phyloP scores from a whole-genome alignment of 345 rosid genomes.

The Hypericum perforatum region DNA sequence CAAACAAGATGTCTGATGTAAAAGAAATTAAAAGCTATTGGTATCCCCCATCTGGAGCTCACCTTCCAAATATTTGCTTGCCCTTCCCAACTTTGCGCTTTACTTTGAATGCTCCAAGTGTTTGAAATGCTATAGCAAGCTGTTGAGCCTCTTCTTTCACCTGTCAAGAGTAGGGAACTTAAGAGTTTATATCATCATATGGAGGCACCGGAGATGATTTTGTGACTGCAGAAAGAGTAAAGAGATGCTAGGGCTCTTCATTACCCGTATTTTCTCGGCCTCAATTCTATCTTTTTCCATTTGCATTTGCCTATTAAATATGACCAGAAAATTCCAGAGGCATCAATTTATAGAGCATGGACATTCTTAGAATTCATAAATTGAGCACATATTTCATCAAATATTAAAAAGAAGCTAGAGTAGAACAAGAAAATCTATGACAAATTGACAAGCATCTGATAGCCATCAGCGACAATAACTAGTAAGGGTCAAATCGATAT shows the following conservation, averaged over 20 bases:
- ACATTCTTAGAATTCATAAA: not conserved
- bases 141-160: slow-evolving; percentile 93
- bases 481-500: too few relatives aligned
- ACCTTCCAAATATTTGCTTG: slow-evolving; percentile 81
- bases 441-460: too few relatives aligned
- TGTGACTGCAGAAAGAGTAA: not conserved
- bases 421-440: too few relatives aligned
- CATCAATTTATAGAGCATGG: not conserved
- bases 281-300: slow-evolving; percentile 81
- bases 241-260: not conserved
- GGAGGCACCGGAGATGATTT: not conserved
- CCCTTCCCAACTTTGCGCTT: slow-evolving; percentile 95
- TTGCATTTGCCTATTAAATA: slow-evolving; percentile 53
- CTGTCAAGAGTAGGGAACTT: slow-evolving; percentile 26
- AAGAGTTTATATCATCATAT: not conserved
- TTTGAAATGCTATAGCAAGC: slow-evolving; percentile 69
- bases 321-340: not conserved
- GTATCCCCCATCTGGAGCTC: slow-evolving; percentile 21
- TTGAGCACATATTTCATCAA: not conserved
- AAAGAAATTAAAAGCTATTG: not conserved
- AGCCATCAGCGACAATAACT: too few relatives aligned
- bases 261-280: slow-evolving; percentile 91
- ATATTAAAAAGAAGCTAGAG: too few relatives aligned
- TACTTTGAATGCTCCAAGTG: slow-evolving; percentile 88
- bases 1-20: not conserved